A percentile compares a stretch with the other conserved stretches of the same genome.
phyloP scores from a whole-genome alignment of 495 filamentous ascomycete species.

The Aspergillus diversus region DNA sequence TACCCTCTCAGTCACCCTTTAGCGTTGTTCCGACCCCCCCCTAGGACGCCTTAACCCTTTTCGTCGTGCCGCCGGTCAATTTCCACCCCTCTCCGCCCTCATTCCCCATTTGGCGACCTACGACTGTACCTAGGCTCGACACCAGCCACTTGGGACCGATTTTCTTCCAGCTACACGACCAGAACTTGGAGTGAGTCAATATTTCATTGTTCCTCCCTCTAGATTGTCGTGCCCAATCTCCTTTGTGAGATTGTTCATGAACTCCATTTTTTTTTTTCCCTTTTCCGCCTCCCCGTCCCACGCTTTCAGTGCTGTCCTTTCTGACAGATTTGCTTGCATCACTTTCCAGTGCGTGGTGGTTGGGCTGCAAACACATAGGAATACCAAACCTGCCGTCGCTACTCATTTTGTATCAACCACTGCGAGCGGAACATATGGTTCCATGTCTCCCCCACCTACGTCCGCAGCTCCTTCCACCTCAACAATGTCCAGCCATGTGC shows the following conservation, averaged over 20 bases:
- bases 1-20: not conserved
- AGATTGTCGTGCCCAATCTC: not conserved
- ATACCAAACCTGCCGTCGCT: constrained; percentile 6
- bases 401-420: constrained; percentile 1
- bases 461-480: constrained; percentile 27
- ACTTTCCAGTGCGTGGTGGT: constrained; percentile 23
- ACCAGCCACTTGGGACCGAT: constrained; percentile 23
- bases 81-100: constrained; percentile 43
- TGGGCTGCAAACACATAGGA: constrained; percentile 19
- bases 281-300: constrained; percentile 22
- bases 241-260: constrained; percentile 20
- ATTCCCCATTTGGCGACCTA: constrained; percentile 28
- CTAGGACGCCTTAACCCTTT: constrained; percentile 22
- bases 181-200: constrained; percentile 7
- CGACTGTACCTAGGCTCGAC: constrained; percentile 25
- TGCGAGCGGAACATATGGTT: constrained; percentile 14
- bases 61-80: constrained; percentile 41
- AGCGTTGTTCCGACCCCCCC: constrained; percentile 23
- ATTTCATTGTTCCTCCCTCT: constrained; percentile 1
- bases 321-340: constrained; percentile 26
- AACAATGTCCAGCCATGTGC: constrained; percentile 40
- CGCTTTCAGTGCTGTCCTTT: constrained; percentile 9
- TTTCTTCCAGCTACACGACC: constrained; percentile 16
- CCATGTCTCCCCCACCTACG: constrained; percentile 35
- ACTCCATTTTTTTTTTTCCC: constrained; percentile 28